These are phyloP conservation scores for Rhododendron molle DNA, from an alignment of 148 eudicot species.

Conservation along the genomic window DNA sequence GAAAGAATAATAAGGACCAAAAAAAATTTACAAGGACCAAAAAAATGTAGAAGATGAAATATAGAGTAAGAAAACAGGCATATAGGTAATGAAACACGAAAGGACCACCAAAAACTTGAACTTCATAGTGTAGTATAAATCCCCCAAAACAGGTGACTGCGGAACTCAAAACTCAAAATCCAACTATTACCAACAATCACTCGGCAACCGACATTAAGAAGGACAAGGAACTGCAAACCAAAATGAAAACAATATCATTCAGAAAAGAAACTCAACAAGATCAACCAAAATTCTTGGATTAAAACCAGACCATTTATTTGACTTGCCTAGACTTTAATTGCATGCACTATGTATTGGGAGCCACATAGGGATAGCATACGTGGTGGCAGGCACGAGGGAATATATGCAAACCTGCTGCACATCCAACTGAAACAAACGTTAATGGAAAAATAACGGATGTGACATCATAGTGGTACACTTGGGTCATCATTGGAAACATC, in stretches of 20 bases:
- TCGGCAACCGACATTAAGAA: not conserved
- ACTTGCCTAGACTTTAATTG: not conserved
- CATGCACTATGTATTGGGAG: not conserved
- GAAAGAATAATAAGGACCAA: too few species aligned
- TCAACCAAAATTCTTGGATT: not conserved
- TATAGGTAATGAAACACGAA: not conserved
- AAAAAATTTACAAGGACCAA: not conserved
- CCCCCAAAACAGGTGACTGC: not conserved
- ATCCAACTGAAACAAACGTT: not conserved
- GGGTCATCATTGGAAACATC: not conserved
- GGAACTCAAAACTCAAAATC: not conserved
- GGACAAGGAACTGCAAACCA: not conserved
- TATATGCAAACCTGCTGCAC: not conserved
- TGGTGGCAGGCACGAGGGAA: not conserved
- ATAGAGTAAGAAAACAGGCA: not conserved
- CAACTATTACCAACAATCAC: not conserved
- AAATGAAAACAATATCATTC: not conserved
- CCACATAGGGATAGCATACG: not conserved
- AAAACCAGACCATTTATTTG: not conserved
- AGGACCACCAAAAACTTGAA: not conserved
- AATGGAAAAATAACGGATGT: not conserved
- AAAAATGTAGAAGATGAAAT: not conserved
- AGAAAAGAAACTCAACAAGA: not conserved
- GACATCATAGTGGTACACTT: not conserved
- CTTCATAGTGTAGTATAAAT: not conserved